phyloP scores from a whole-genome alignment of 2,329 filamentous ascomycete genomes.

The Pestalotiopsis sp. region DNA sequence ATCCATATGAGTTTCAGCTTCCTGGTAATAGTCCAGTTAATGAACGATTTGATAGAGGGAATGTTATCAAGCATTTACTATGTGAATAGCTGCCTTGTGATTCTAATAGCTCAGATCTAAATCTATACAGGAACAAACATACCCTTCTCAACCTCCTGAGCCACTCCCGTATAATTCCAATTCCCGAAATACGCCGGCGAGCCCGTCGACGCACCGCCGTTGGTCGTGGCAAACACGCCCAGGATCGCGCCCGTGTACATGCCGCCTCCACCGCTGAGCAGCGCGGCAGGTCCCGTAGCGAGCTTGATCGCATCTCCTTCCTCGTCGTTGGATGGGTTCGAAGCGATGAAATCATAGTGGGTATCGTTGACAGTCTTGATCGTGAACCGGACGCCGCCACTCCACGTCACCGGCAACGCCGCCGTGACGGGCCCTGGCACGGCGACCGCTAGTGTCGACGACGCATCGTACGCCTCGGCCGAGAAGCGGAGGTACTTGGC shows the following conservation, averaged over 20 bases:
- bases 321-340: not conserved
- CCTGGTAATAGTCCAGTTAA: too few species aligned
- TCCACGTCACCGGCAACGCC: not conserved
- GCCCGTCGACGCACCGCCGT: constrained; percentile 43
- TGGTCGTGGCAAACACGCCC: constrained; percentile 55
- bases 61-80: not conserved
- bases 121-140: not conserved
- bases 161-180: constrained; percentile 45
- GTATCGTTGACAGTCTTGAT: not conserved
- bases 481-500: not conserved
- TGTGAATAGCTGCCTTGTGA: not conserved
- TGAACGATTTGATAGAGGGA: too few species aligned
- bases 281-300: not conserved
- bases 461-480: not conserved
- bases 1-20: too few species aligned
- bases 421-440: not conserved
- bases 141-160: not conserved
- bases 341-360: not conserved
- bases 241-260: constrained; percentile 46
- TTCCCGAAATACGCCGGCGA: constrained; percentile 49
- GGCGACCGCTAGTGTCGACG: not conserved
- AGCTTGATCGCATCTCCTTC: not conserved
- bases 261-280: constrained; percentile 10
- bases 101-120: not conserved
- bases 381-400: not conserved